Conservation (phyloP, 345 rosid species). For the Balakata baccata region DNA sequence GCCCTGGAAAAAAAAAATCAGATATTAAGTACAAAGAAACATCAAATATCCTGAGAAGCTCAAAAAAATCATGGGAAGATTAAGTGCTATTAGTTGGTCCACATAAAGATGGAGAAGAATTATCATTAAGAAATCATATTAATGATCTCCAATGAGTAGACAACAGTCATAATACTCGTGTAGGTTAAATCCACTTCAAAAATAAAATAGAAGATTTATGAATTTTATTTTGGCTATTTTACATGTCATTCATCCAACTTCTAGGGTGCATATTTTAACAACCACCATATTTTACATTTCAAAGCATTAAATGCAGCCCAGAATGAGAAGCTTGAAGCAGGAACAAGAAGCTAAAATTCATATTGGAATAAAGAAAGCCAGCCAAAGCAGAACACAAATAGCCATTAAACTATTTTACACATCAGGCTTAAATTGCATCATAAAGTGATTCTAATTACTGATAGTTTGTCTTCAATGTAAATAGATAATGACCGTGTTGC, state of each 20-base stretch:
- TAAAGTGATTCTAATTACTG: not conserved
- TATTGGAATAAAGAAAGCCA: no score
- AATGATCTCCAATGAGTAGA: not conserved
- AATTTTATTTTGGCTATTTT: not conserved
- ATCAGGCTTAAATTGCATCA: not conserved
- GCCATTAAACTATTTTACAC: not conserved
- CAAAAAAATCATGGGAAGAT: not conserved
- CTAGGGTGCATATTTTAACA: not conserved
- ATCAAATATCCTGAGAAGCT: not conserved
- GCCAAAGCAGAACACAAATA: no score
- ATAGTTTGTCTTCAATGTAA: not conserved
- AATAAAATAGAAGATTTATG: not conserved
- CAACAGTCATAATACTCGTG: not conserved
- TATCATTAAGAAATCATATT: no score
- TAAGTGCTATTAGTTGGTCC: not conserved
- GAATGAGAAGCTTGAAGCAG: not conserved
- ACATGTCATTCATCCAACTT: not conserved
- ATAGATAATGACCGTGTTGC: not conserved
- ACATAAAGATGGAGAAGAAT: not conserved
- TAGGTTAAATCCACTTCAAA: not conserved
- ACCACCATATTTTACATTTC: no score
- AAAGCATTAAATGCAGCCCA: no score
- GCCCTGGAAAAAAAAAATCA: constrained; percentile 49
- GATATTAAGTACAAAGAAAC: not conserved
- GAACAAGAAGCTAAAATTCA: not conserved